These are phyloP conservation scores for Mycena galopus DNA, from an alignment of 768 basidiomycete genomes.

Conservation along the genomic window DNA sequence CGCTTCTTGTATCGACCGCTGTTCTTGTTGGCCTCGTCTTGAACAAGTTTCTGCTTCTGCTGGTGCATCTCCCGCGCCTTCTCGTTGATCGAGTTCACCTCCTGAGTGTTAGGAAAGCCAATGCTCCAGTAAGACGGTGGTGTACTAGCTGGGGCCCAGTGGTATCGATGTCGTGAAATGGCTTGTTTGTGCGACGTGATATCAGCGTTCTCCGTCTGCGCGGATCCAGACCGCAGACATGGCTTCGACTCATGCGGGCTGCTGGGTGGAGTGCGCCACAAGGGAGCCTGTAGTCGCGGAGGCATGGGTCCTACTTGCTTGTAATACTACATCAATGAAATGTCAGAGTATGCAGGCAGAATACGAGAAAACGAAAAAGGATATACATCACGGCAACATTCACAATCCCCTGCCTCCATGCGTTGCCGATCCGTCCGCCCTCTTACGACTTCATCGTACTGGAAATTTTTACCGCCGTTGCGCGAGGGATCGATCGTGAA, in stretches of 20 bases:
- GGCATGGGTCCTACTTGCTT: constrained; percentile 66
- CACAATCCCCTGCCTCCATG: constrained; percentile 73
- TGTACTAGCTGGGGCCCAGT: constrained; percentile 65
- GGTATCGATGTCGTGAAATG: constrained; percentile 63
- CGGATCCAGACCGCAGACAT: constrained; percentile 5
- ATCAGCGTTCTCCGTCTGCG: constrained; percentile 38
- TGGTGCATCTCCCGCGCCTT: constrained; percentile 66
- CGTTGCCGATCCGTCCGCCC: constrained; percentile 61
- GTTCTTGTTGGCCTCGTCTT: constrained; percentile 62
- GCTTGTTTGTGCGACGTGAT: constrained; percentile 58
- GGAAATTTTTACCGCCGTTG: constrained; percentile 64
- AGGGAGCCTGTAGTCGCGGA: constrained; percentile 58
- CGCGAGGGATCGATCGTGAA: constrained; percentile 64
- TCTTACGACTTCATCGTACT: constrained; percentile 71
- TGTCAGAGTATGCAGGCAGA: neutral
- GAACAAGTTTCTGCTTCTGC: constrained; percentile 60
- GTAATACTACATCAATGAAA: constrained; percentile 67
- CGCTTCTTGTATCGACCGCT: constrained; percentile 34
- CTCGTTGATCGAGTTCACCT: constrained; percentile 67
- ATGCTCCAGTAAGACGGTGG: constrained; percentile 80
- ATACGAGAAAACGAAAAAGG: constrained; percentile 12
- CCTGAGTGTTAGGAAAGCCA: constrained; percentile 76
- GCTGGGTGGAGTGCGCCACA: constrained; percentile 62
- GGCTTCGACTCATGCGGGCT: constrained; percentile 16
- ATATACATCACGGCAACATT: constrained; percentile 70